Conservation (phyloP, 108 stramenopile species). For the Cyclotella choctawhatcheeana region DNA sequence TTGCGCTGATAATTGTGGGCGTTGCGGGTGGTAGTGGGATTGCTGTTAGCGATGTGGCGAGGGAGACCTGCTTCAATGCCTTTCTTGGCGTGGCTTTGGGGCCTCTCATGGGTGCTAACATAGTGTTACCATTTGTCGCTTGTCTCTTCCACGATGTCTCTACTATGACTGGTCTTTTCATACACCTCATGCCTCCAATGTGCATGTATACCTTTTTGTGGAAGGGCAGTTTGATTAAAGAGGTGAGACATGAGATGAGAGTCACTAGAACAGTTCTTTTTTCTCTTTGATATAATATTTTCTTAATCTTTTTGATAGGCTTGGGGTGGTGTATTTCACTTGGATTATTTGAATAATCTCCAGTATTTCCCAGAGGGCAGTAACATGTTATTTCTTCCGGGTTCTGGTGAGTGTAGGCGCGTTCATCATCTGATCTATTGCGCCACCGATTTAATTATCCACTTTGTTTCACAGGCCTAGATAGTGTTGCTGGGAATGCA, state of each 20-base stretch:
- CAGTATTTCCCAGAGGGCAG: conserved; percentile 44
- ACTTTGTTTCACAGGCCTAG: conserved; percentile 23
- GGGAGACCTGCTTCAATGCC: conserved; percentile 43
- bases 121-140: conserved; percentile 57
- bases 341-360: conserved; percentile 43
- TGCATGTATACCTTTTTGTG: conserved; percentile 62
- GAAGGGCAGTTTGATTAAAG: conserved; percentile 40
- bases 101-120: conserved; percentile 54
- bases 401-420: conserved; percentile 20
- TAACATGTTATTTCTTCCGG: conserved; percentile 27
- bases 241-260: too few relatives aligned
- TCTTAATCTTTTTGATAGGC: too few relatives aligned
- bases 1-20: conserved; percentile 18
- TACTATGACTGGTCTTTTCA: conserved; percentile 59
- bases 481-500: conserved; percentile 52
- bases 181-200: conserved; percentile 67
- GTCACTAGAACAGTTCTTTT: too few relatives aligned
- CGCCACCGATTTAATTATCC: background rate
- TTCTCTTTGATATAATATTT: too few relatives aligned
- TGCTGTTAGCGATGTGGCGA: conserved; percentile 5
- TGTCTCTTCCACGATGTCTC: conserved; percentile 65
- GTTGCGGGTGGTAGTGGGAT: background rate
- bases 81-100: conserved; percentile 55
- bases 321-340: conserved; percentile 56
- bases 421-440: background rate